Evolutionary conservation across 179 eudicot species (phyloP), one percentile per base, ranked within the genome.

Genomic region (Silene vulgaris): DNA sequence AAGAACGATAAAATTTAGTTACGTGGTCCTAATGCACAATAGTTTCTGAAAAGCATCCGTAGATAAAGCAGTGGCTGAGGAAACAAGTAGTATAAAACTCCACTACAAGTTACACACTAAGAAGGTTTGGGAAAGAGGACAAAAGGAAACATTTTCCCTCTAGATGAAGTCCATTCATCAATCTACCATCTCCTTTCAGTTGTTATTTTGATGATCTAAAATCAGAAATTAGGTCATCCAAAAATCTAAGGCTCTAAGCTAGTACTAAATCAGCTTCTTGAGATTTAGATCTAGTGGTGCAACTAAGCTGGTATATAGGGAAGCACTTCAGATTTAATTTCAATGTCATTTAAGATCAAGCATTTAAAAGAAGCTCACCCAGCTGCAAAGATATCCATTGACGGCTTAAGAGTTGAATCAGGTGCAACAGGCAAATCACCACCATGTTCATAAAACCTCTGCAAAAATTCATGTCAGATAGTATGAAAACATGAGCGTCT

Each of bases 391-490:
- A 95, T 90, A 81, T 95, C 97, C 99, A 95, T 95, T 7, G 93
- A 92, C 78, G 97, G 97, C 83, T 84, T 86, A 74, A 95, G 80
- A 23, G 87, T 87, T 66, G 92, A 90, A 83, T 92, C 97, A 64
- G 90, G 85, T 57, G 90, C 81, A 81, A 95, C 90, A 76, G 90
- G 93, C 79, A 81, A 76, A 86, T 90, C 99, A 84, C 89, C 88
- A 78, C 93, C 99, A 83, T 92, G 97, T 85, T 95, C 99, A 77
- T 95, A 95, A 81, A 95, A 95, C 82, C 99, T 92, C 99, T 95
- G 95, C 66, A 79, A 81, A 62, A 73, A 40, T 17, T 30, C 5
- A 71, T 75, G 32, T 60, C 21, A 80, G 75, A 62, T 48, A 48
- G 17, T 61, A 28, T 8, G 30, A 37, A 30, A 26, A 37, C 35